Conservation (phyloP, 2,329 filamentous ascomycete genomes). For the Pseudofabraea citricarpa region DNA sequence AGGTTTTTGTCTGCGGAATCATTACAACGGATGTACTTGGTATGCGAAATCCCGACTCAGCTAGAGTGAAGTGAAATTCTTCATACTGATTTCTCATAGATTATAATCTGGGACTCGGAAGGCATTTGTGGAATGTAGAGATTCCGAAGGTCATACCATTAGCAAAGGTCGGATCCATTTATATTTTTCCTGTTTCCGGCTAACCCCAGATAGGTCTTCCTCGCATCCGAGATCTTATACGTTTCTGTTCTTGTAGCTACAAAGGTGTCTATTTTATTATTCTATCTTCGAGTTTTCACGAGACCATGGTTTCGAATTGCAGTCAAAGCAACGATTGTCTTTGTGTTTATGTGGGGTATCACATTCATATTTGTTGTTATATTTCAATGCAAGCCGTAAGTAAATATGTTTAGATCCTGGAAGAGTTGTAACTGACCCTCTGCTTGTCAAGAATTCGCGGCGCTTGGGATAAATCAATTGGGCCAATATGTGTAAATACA, state of each 20-base stretch:
- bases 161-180: slow-evolving; percentile 7
- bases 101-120: slow-evolving; percentile 13
- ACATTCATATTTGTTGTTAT: slow-evolving; percentile 9
- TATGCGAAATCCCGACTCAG: background rate
- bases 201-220: slow-evolving; percentile 9
- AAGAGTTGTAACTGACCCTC: no score
- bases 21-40: slow-evolving; percentile 12
- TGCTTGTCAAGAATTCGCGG: no score
- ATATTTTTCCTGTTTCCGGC: background rate
- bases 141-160: slow-evolving; percentile 10
- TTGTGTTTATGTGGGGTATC: slow-evolving; percentile 6
- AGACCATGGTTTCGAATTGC: slow-evolving; percentile 2
- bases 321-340: slow-evolving; percentile 1
- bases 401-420: no score
- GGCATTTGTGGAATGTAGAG: slow-evolving; percentile 17
- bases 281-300: slow-evolving; percentile 17
- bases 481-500: slow-evolving; percentile 50
- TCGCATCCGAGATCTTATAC: slow-evolving; percentile 11
- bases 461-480: slow-evolving; percentile 11
- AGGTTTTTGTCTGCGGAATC: slow-evolving; percentile 4
- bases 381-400: slow-evolving; percentile 19
- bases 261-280: slow-evolving; percentile 13
- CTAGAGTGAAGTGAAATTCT: background rate
- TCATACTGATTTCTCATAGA: slow-evolving; percentile 3
- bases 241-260: slow-evolving; percentile 7